These are phyloP conservation scores for Pelargonium nanum DNA, from an alignment of 345 rosid genomes.

Conservation along the genomic window DNA sequence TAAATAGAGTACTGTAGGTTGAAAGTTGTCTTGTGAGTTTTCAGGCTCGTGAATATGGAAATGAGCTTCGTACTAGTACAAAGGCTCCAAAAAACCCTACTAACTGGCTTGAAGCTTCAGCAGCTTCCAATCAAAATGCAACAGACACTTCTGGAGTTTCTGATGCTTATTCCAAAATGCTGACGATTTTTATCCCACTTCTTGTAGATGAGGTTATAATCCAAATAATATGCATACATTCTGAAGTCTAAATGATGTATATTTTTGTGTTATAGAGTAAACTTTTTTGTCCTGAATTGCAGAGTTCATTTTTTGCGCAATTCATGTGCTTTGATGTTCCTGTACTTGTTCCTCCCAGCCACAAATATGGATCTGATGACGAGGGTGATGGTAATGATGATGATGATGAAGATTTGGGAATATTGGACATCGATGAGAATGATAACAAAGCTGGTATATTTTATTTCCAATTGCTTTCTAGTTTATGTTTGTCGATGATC, in stretches of 20 bases:
- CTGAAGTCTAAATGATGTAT: constrained; percentile 8
- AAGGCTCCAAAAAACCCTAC: constrained; percentile 89
- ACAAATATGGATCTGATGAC: constrained; percentile 25
- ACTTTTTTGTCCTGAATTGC: constrained; percentile 26
- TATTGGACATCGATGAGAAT: constrained; percentile 82
- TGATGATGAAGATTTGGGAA: constrained; percentile 82
- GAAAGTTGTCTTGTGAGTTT: constrained; percentile 6
- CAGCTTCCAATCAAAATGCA: constrained; percentile 66
- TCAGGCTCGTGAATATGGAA: constrained; percentile 97
- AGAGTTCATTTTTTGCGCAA: constrained; percentile 99
- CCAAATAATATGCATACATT: constrained; percentile 11
- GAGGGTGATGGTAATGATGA: constrained; percentile 47
- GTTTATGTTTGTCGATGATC: constrained; percentile 9
- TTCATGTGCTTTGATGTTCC: constrained; percentile 99
- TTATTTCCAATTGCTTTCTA: constrained; percentile 9
- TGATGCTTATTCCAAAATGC: constrained; percentile 94
- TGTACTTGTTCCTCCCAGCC: constrained; percentile 82
- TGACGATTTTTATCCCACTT: constrained; percentile 91
- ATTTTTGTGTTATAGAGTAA: constrained; percentile 7
- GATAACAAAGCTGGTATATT: constrained; percentile 58
- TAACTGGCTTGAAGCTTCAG: constrained; percentile 87
- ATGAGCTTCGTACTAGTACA: constrained; percentile 99
- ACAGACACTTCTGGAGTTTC: constrained; percentile 88
- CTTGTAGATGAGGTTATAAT: constrained; percentile 86
- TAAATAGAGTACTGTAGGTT: neutral